Evolutionary conservation across 176 grass and related monocot species (phyloP).

Genomic region (Coix lacrymajobi): DNA sequence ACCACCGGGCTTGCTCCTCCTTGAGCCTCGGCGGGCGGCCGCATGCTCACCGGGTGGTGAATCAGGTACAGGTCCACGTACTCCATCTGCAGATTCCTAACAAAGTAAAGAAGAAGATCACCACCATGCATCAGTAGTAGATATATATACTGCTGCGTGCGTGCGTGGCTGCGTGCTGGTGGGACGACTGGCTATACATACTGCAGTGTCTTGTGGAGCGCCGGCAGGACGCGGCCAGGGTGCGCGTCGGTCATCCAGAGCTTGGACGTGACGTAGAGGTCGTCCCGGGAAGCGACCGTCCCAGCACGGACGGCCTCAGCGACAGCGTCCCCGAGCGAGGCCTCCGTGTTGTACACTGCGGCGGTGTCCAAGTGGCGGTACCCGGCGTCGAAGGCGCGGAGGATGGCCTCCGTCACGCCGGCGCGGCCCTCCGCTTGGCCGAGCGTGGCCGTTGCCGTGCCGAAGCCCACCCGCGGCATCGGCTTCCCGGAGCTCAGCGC

Average conservation of each 20-base stretch:
- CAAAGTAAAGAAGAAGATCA: too few relatives aligned
- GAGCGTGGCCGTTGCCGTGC: slow-evolving; percentile 10
- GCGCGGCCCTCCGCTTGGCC: not conserved
- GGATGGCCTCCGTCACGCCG: not conserved
- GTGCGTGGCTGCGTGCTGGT: too few relatives aligned
- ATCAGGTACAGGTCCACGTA: slow-evolving; percentile 24
- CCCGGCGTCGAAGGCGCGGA: slow-evolving; percentile 3
- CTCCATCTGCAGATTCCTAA: slow-evolving; percentile 12
- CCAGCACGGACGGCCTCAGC: not conserved
- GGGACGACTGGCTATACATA: too few relatives aligned
- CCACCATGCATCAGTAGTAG: too few relatives aligned
- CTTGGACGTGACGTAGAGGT: slow-evolving; percentile 43
- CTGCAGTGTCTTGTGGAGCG: slow-evolving; percentile 12
- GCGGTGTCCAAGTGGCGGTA: slow-evolving; percentile 50
- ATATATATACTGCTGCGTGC: too few relatives aligned
- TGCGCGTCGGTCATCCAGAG: slow-evolving; percentile 28
- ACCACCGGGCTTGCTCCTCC: not conserved
- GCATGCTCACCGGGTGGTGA: not conserved
- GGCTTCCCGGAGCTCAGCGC: not conserved
- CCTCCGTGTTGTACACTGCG: slow-evolving; percentile 7
- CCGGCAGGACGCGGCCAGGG: slow-evolving; percentile 12
- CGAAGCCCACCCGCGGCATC: slow-evolving; percentile 35
- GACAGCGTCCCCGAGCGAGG: slow-evolving; percentile 4
- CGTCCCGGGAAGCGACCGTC: not conserved
- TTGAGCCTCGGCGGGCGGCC: too few relatives aligned